Evolutionary conservation across 345 rosid genomes (phyloP).

Genomic region (Eucalyptus brandiana): DNA sequence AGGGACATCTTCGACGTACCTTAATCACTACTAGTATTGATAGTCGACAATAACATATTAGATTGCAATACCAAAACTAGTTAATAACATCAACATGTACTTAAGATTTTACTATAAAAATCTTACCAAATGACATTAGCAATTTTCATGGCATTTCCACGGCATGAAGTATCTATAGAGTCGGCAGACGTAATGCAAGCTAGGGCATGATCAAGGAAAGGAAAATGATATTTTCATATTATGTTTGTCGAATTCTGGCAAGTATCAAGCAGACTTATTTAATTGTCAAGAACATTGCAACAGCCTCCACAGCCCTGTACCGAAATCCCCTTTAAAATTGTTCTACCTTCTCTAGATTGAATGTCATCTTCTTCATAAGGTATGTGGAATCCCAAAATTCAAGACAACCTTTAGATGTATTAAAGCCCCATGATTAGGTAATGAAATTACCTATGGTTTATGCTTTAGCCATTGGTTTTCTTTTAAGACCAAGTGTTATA

Average conservation of each 20-base stretch:
- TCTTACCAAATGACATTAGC: neutral
- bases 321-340: no score
- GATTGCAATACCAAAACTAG: neutral
- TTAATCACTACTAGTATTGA: neutral
- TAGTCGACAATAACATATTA: rapidly evolving
- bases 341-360: neutral
- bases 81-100: neutral
- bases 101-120: neutral
- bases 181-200: neutral
- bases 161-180: neutral
- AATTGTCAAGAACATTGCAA: neutral
- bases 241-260: neutral
- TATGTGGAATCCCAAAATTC: neutral
- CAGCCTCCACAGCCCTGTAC: rapidly evolving
- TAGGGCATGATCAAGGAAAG: neutral
- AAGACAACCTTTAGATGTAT: no score
- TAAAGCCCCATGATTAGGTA: no score
- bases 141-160: neutral
- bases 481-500: no score
- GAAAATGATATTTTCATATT: neutral
- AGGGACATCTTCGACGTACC: neutral
- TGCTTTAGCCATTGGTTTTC: no score
- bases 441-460: no score
- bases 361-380: neutral
- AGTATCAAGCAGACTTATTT: neutral